Conservation (phyloP, 768 basidiomycete species). For the Hirschioporus abietinus region DNA sequence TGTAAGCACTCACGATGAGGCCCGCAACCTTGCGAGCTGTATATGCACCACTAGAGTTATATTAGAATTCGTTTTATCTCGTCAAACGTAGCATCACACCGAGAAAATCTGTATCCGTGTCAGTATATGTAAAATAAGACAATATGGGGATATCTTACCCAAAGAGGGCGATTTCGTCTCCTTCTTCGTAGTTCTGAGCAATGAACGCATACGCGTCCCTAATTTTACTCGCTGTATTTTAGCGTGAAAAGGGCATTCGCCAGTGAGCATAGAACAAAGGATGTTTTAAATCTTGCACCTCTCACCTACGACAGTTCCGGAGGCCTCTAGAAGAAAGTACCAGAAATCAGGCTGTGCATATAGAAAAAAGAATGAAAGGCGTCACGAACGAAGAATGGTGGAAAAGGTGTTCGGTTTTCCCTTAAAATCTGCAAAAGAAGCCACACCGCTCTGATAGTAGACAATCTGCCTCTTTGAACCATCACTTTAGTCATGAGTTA, state of each 20-base stretch:
- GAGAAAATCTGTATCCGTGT: neutral
- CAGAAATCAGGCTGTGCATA: neutral
- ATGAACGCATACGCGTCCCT: constrained; percentile 15
- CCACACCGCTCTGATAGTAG: constrained; percentile 8
- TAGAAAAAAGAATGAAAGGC: neutral
- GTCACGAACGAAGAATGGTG: neutral
- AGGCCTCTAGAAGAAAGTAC: neutral
- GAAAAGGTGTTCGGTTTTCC: neutral
- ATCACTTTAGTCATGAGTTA: neutral
- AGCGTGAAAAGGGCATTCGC: neutral
- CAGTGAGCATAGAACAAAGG: neutral
- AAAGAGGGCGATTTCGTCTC: constrained; percentile 13
- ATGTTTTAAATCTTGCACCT: too few relatives aligned
- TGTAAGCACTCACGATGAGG: constrained; percentile 7
- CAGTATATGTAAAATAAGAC: neutral
- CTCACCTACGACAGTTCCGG: neutral
- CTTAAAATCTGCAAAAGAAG: constrained; percentile 3
- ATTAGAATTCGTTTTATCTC: neutral
- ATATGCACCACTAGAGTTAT: constrained; percentile 14
- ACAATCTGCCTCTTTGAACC: constrained; percentile 5
- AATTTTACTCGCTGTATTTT: constrained; percentile 5
- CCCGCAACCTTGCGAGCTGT: constrained; percentile 13
- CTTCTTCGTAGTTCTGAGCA: constrained; percentile 13
- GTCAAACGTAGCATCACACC: neutral
- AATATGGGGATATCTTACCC: neutral